Conservation (phyloP, 2,329 filamentous ascomycete species). For the Beauveria medogensis region DNA sequence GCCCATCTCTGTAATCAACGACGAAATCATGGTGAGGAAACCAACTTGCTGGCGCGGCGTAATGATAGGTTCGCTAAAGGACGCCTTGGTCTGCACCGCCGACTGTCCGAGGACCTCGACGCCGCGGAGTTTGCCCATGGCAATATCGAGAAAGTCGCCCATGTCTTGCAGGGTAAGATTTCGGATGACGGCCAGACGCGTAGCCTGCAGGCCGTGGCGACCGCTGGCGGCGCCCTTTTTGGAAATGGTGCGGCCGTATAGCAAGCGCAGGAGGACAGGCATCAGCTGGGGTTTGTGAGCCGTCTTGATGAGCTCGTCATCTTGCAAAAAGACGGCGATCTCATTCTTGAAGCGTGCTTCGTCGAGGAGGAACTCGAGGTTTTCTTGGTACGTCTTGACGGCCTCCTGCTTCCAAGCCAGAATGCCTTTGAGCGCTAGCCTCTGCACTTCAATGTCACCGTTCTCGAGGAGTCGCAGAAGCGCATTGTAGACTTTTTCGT, state of each 20-base stretch:
- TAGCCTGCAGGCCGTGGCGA: constrained; percentile 72
- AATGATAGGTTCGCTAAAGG: constrained; percentile 52
- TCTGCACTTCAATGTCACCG: constrained; percentile 85
- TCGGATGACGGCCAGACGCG: constrained; percentile 72
- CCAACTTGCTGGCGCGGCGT: constrained; percentile 76
- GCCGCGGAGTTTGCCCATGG: constrained; percentile 61
- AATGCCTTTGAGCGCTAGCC: constrained; percentile 72
- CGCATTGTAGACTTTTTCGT: constrained; percentile 66
- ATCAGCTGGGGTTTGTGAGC: constrained; percentile 68
- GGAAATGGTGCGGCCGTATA: constrained; percentile 85
- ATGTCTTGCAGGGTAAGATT: constrained; percentile 68
- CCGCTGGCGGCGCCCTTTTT: constrained; percentile 70
- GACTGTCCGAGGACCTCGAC: constrained; percentile 49
- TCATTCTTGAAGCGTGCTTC: constrained; percentile 91
- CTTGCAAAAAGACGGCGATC: constrained; percentile 77
- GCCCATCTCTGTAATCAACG: constrained; percentile 78
- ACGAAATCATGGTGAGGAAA: constrained; percentile 83
- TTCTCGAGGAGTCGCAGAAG: constrained; percentile 72
- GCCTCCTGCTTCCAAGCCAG: constrained; percentile 80
- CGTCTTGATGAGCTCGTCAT: constrained; percentile 62
- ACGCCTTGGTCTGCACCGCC: constrained; percentile 36
- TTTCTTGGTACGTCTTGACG: constrained; percentile 73
- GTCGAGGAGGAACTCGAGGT: constrained; percentile 78
- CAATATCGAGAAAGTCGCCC: constrained; percentile 73
- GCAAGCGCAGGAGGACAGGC: constrained; percentile 75